Base-by-base conservation (phyloP, 805 yeast genomes). In the Starmerella ratchasimensis region DNA sequence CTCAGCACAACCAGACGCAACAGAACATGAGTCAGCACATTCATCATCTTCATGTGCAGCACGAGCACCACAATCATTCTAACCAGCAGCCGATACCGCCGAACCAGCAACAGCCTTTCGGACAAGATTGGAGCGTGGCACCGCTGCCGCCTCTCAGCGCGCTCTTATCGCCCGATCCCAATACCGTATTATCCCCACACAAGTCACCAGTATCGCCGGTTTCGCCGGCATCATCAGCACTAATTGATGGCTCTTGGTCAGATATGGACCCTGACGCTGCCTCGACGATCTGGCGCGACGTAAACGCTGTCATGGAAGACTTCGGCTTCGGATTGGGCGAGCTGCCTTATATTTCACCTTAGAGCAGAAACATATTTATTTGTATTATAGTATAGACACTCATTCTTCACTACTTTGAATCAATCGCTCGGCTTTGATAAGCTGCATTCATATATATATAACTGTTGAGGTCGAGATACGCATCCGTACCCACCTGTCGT, bases 261-360 rank as follows among this genome's bases (percentile, higher is more conserved):
- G 40, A 27, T 5, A 31, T 43, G 31, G 47, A 33, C 19, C 31
- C 43, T 3, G 40, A 36, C 7, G 39, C 46, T 7, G 43, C 40
- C 14, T 28, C 38, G 10, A 34, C 43, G 47, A 60, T 74, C 17
- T 76, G 79, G 84, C 79, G 76, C 52, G 93, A 83, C 53, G 86
- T 83, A 21, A 93, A 82, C 46, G 67, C 81, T 33, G 80, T 83
- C 41, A 81, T 83, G 94, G 81, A 80, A 53, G 93, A 82, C 53
- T 83, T 82, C 59, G 95, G 94, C 4, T 83, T 83, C 41, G 50
- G 50, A 1, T 39, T 45, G 9, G 46, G 50, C 32, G 50, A 46
- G 33, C 36, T 46, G 20, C 50, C 50, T 9, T 46, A 46, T 24
- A 39, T 46, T 9, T 43, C 46, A 7, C 46, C 46, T 10, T 41